phyloP scores from a whole-genome alignment of 2,329 filamentous ascomycete species.

The Fusarium sp. region DNA sequence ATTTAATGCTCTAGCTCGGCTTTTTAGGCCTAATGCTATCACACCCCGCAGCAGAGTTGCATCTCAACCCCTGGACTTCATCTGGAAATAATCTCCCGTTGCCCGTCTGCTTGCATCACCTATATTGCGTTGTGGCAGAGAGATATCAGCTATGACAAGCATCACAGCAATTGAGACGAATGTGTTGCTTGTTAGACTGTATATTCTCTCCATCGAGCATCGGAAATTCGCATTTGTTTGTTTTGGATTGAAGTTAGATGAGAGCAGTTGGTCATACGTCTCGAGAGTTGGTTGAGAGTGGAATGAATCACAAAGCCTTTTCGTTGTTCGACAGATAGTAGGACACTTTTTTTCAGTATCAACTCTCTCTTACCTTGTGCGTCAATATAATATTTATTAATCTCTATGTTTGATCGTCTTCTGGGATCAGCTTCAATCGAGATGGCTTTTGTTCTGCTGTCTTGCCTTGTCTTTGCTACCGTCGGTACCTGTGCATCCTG shows the following conservation, averaged over 20 bases:
- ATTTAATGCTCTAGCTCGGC: slow-evolving; percentile 22
- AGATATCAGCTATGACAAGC: slow-evolving; percentile 7
- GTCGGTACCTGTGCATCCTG: slow-evolving; percentile 4
- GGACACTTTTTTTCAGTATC: not conserved
- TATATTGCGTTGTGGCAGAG: not conserved
- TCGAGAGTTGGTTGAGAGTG: slow-evolving; percentile 14
- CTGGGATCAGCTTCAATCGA: slow-evolving; percentile 15
- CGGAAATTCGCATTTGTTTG: not conserved
- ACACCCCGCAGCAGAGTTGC: slow-evolving; percentile 39
- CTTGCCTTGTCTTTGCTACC: slow-evolving; percentile 11
- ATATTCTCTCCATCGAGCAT: not conserved
- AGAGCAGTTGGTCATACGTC: not conserved
- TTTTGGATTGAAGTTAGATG: not conserved
- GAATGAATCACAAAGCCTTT: slow-evolving; percentile 24
- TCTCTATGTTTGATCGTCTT: slow-evolving; percentile 27
- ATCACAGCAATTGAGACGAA: not conserved
- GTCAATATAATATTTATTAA: not conserved
- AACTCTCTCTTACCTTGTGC: not conserved
- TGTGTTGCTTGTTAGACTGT: not conserved
- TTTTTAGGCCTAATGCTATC: slow-evolving; percentile 1
- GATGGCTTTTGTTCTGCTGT: slow-evolving; percentile 13
- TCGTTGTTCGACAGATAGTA: not conserved
- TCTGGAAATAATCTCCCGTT: slow-evolving; percentile 24
- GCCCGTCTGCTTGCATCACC: not conserved
- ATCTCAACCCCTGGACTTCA: slow-evolving; percentile 31